Percentiles rank a stretch among this genome's conserved stretches.
Evolutionary conservation across 73 alveolate species (phyloP).

Genomic region (Tetrahymena malaccensis): DNA sequence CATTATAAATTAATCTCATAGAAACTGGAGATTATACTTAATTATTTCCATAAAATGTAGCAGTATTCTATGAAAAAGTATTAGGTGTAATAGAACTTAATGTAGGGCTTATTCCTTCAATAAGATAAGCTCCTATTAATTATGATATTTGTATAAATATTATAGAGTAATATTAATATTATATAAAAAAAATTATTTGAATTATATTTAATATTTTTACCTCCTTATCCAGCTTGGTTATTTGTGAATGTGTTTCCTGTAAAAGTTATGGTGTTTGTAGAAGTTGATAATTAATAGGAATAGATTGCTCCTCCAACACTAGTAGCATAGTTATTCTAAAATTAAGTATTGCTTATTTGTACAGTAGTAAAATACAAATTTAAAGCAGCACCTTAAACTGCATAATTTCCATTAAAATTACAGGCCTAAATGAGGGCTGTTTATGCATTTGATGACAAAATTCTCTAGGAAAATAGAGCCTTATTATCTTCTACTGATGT

Average conservation of each 20-base stretch:
- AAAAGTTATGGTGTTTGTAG: conserved; percentile 12
- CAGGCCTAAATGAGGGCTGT: neutral
- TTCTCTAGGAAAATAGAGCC: neutral
- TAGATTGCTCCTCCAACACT: neutral
- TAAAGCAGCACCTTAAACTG: neutral
- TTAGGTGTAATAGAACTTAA: neutral
- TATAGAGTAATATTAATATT: too few species aligned
- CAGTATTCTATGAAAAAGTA: conserved; percentile 11
- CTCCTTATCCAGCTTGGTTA: neutral
- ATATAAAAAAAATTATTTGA: too few species aligned
- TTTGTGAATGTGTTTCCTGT: neutral
- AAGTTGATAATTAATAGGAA: neutral
- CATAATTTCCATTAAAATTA: neutral
- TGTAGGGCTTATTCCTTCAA: conserved; percentile 4
- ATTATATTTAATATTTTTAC: neutral
- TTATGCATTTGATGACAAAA: neutral
- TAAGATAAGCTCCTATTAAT: conserved; percentile 1
- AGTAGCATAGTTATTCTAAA: neutral
- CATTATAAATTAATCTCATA: neutral
- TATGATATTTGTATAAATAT: neutral
- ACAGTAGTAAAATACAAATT: neutral
- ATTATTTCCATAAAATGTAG: conserved; percentile 18
- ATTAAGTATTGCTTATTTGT: neutral
- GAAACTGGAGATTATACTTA: conserved; percentile 23
- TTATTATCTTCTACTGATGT: neutral